Evolutionary conservation across 768 basidiomycete species (phyloP).

Genomic region (Lactarius quietus): DNA sequence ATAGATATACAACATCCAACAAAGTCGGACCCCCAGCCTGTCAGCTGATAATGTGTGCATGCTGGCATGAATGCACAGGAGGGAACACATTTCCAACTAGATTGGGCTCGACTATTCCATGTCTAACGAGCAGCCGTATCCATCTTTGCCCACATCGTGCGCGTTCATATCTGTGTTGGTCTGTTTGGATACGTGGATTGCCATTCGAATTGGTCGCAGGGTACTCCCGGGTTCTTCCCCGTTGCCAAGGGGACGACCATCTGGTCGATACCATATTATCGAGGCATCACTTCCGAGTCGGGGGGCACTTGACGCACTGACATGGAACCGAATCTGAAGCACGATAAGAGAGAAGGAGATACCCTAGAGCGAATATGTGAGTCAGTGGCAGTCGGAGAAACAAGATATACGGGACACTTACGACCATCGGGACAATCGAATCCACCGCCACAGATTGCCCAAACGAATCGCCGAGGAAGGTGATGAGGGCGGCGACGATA

Average conservation of each 20-base stretch:
- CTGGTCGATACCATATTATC: not conserved
- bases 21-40: not conserved
- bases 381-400: not conserved
- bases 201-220: not conserved
- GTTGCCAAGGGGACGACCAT: not conserved
- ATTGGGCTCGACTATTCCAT: not conserved
- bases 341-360: slow-evolving; percentile 13
- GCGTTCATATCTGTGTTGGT: not conserved
- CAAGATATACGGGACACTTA: not conserved
- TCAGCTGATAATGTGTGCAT: not conserved
- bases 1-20: not conserved
- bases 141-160: not conserved
- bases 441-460: slow-evolving; percentile 1
- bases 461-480: not conserved
- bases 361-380: not conserved
- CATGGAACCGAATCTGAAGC: slow-evolving; percentile 15
- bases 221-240: not conserved
- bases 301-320: not conserved
- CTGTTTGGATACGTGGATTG: not conserved
- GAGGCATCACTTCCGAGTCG: not conserved
- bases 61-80: not conserved
- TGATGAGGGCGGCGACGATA: not conserved
- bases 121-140: not conserved
- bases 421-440: slow-evolving; percentile 5
- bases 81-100: not conserved